phyloP scores from a whole-genome alignment of 2,329 filamentous ascomycete genomes.

The Talaromyces verruculosus region DNA sequence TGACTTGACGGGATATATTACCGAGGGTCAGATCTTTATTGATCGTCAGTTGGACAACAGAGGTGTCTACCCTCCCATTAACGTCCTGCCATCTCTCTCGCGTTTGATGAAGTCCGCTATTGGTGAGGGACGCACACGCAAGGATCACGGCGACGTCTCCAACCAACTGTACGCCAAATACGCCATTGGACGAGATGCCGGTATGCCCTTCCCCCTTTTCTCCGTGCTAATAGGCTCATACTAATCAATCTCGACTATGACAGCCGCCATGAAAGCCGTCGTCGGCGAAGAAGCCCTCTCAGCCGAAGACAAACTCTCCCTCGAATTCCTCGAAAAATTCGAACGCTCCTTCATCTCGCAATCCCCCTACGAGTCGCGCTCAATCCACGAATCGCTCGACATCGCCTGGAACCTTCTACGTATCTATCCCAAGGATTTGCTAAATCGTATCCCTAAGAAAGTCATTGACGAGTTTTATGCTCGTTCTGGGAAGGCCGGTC shows the following conservation, averaged over 20 bases:
- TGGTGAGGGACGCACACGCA: constrained; percentile 92
- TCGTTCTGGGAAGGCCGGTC: constrained; percentile 49
- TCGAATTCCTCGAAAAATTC: constrained; percentile 98
- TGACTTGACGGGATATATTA: constrained; percentile 98
- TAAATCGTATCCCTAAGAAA: constrained; percentile 90
- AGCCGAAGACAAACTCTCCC: constrained; percentile 91
- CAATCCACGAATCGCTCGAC: constrained; percentile 90
- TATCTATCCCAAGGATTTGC: constrained; percentile 96
- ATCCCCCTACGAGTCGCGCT: constrained; percentile 86
- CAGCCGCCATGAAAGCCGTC: constrained; percentile 92
- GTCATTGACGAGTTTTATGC: constrained; percentile 81
- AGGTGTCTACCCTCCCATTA: constrained; percentile 97
- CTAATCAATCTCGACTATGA: no score
- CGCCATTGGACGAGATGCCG: constrained; percentile 93
- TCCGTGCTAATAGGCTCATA: no score
- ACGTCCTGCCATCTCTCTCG: constrained; percentile 94
- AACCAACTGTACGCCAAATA: constrained; percentile 99
- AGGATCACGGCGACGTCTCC: constrained; percentile 96
- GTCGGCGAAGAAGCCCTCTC: constrained; percentile 97
- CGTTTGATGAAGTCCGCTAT: constrained; percentile 99
- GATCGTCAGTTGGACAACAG: constrained; percentile 93
- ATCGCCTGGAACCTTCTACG: constrained; percentile 93
- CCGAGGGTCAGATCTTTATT: constrained; percentile 97
- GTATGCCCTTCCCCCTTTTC: constrained; percentile 30
- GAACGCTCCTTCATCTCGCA: constrained; percentile 93